These are phyloP conservation scores for Penicillium janthinellum DNA, from an alignment of 2,329 filamentous ascomycete genomes.

Conservation along the genomic window DNA sequence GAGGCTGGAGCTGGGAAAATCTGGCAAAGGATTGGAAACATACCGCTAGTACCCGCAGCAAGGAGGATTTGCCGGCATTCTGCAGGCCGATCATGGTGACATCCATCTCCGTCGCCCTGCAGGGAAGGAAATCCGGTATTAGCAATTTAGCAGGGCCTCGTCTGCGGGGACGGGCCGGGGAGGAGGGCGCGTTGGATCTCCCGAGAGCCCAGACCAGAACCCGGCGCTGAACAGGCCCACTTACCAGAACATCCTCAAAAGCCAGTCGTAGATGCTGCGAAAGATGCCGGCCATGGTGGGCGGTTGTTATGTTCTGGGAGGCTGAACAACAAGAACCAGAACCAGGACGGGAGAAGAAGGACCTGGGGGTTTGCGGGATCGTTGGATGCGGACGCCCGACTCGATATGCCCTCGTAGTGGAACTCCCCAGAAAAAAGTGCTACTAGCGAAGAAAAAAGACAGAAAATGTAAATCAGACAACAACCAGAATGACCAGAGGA, in stretches of 20 bases:
- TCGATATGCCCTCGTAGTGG: not conserved
- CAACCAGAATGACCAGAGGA: not conserved
- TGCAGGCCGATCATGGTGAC: conserved; percentile 98
- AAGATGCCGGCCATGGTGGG: conserved; percentile 84
- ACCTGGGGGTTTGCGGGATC: not conserved
- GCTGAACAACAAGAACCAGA: not conserved
- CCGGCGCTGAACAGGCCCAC: conserved; percentile 37
- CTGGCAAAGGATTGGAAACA: conserved; percentile 46
- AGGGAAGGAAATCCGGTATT: conserved; percentile 18
- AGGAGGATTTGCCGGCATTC: conserved; percentile 95
- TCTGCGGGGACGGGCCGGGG: conserved; percentile 40
- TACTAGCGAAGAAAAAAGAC: not conserved
- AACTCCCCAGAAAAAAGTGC: not conserved
- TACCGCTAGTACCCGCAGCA: conserved; percentile 93
- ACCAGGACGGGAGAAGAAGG: not conserved
- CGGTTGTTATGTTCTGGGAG: not conserved
- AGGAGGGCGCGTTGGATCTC: conserved; percentile 13
- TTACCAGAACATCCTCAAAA: conserved; percentile 96
- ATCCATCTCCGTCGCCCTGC: conserved; percentile 98
- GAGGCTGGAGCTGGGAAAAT: not conserved
- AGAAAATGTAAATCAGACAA: not conserved
- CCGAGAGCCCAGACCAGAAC: conserved; percentile 22
- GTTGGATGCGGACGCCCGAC: not conserved
- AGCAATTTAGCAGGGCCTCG: conserved; percentile 24
- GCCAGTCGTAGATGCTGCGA: conserved; percentile 95